phyloP scores from a whole-genome alignment of 345 rosid genomes.

The Salix viminalis region DNA sequence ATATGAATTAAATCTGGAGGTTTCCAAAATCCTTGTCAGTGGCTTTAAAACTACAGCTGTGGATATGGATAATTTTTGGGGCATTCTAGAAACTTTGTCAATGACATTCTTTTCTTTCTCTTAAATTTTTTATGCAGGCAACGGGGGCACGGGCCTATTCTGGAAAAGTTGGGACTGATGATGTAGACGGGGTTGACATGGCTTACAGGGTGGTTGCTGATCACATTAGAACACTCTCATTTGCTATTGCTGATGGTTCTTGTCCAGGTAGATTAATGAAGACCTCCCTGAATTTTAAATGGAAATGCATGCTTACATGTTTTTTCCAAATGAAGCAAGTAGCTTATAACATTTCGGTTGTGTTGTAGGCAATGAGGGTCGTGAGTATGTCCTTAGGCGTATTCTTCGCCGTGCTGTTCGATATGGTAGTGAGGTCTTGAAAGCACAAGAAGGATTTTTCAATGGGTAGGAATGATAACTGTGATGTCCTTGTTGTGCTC shows the following conservation, averaged over 20 bases:
- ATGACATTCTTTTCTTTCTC: not conserved
- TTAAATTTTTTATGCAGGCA: slow-evolving; percentile 34
- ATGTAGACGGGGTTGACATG: slow-evolving; percentile 78
- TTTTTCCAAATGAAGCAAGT: not conserved
- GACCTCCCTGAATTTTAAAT: not conserved
- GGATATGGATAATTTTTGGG: too few relatives aligned
- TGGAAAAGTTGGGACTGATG: slow-evolving; percentile 88
- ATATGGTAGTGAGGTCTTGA: slow-evolving; percentile 82
- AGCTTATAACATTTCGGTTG: slow-evolving; percentile 2
- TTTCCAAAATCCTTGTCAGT: too few relatives aligned
- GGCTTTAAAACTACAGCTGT: too few relatives aligned
- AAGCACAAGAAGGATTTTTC: slow-evolving; percentile 89
- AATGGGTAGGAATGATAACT: slow-evolving; percentile 52
- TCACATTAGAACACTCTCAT: slow-evolving; percentile 86
- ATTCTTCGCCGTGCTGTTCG: slow-evolving; percentile 98
- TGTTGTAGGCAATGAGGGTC: slow-evolving; percentile 83
- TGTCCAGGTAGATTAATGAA: slow-evolving; percentile 63
- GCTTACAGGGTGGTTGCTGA: slow-evolving; percentile 98
- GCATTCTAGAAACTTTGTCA: too few relatives aligned
- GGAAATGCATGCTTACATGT: not conserved
- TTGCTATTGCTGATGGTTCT: slow-evolving; percentile 99
- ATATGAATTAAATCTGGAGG: too few relatives aligned
- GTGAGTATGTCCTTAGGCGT: slow-evolving; percentile 92
- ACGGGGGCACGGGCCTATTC: slow-evolving; percentile 85
- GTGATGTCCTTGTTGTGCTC: not conserved